Conservation (phyloP, 306 rosid species). For the Pueraria montana region DNA sequence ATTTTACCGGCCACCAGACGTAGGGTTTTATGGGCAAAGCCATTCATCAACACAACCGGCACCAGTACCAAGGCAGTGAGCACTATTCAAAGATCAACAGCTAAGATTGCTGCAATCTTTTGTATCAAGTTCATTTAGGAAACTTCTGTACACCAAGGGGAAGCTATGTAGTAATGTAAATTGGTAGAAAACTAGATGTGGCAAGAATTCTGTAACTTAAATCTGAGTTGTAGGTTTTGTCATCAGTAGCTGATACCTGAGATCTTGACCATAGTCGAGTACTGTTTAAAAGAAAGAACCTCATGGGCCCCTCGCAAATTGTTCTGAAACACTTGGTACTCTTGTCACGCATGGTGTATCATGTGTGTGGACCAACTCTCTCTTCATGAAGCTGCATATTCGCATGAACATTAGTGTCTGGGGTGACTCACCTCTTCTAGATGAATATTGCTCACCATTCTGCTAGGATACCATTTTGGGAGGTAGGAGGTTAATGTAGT, state of each 20-base stretch:
- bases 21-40: conserved; percentile 81
- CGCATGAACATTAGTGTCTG: conserved; percentile 13
- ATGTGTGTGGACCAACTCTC: conserved; percentile 1
- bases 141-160: conserved; percentile 48
- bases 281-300: conserved; percentile 8
- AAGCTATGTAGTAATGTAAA: conserved; percentile 65
- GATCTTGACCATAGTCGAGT: not conserved
- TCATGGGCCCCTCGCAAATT: not conserved
- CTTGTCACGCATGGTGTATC: conserved; percentile 4
- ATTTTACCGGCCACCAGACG: conserved; percentile 75
- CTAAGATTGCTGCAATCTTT: conserved; percentile 20
- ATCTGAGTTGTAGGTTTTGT: conserved; percentile 40
- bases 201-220: conserved; percentile 26
- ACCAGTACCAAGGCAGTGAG: conserved; percentile 81
- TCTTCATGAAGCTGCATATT: conserved; percentile 12
- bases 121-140: conserved; percentile 41
- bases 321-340: not conserved
- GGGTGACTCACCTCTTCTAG: not conserved
- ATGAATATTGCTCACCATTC: not conserved
- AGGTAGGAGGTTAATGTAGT: conserved; percentile 1
- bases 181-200: conserved; percentile 55
- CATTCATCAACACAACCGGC: conserved; percentile 72
- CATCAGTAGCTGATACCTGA: conserved; percentile 4
- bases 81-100: conserved; percentile 33
- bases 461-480: not conserved